Base-by-base conservation (phyloP, 495 filamentous ascomycete species). In the Corynascus novoguineensis region DNA sequence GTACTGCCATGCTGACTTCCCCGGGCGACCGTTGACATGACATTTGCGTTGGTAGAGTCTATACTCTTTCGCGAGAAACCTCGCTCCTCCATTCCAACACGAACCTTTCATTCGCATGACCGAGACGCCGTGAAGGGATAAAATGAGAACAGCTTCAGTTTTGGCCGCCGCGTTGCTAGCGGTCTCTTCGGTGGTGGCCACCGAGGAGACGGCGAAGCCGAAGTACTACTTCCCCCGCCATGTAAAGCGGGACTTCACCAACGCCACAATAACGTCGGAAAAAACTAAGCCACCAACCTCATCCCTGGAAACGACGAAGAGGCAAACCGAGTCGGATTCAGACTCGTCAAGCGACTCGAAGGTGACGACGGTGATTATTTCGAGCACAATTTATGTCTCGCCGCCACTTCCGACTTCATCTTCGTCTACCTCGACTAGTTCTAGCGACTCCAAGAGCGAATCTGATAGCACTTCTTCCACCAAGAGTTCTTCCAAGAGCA, bases 181-280 rank as follows among this genome's bases (percentile, higher is more conserved):
- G 25, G 71, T 77, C 61, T 72, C 80, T 54, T 74, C 78, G 21
- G 68, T 81, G 42, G 76, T 72, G 53, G 71, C 63, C 12, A 53
- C 21, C 29, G 34, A 61, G 44, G 74, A 77, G 29, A 64, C 71
- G 25, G 71, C 78, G 38, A 69, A 66, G 61, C 81, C 81, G 7
- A 78, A 71, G 61, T 77, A 77, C 60, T 85, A 86, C 68, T 83
- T 83, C 58, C 83, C 82, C 10, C 72, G 74, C 40, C 75, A 84
- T 41, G 72, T 85, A 57, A 85, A 82, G 70, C 78, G 84, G 32
- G 73, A 78, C 42, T 70, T 77, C 53, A 71, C 69, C 64, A 80
- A 82, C 58, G 62, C 66, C 42, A 81, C 76, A 12, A 73, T 76
- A 42, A 73, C 74, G 19, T 71, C 68, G 47, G 17, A 50, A 4